phyloP scores from a whole-genome alignment of 2,329 filamentous ascomycete genomes.

The Colletotrichum theobromicola region DNA sequence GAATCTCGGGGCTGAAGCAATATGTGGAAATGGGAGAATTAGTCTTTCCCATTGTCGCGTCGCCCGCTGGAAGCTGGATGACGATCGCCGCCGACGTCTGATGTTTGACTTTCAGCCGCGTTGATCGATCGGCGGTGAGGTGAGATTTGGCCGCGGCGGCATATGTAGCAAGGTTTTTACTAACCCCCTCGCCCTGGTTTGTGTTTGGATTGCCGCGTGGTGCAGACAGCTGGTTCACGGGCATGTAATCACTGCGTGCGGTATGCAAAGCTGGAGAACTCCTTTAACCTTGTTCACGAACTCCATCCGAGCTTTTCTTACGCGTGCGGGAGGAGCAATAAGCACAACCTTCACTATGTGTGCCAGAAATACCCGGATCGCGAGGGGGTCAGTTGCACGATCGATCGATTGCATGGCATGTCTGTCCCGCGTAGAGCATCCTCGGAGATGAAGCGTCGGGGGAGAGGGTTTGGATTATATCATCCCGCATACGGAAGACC shows the following conservation, averaged over 20 bases:
- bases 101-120: background rate
- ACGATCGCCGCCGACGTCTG: background rate
- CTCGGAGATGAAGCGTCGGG: background rate
- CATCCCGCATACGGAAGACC: background rate
- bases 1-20: background rate
- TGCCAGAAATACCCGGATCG: background rate
- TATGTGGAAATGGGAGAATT: background rate
- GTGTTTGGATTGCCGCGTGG: background rate
- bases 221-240: background rate
- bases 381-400: background rate
- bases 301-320: background rate
- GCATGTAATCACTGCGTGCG: background rate
- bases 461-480: background rate
- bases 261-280: background rate
- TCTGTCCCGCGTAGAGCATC: background rate
- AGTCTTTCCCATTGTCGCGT: background rate
- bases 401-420: background rate
- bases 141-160: background rate
- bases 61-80: background rate
- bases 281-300: background rate
- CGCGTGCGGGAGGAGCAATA: background rate
- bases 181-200: background rate
- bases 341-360: background rate
- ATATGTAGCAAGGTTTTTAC: background rate
- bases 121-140: background rate